Base-by-base conservation (phyloP, 2,329 filamentous ascomycete genomes). In the Arthrinium phaeospermum region DNA sequence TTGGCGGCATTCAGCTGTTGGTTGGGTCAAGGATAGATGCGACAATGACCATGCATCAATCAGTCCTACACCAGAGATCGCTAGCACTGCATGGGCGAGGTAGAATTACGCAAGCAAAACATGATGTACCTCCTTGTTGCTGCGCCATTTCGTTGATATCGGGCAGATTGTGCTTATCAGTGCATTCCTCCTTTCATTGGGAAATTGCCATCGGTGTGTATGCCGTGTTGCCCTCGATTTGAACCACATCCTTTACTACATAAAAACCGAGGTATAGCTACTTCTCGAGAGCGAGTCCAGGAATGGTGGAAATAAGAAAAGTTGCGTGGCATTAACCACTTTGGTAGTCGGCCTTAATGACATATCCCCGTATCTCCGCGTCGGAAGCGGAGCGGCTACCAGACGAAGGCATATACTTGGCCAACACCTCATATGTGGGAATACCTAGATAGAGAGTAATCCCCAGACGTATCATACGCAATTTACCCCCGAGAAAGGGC, bases 361-460 rank as follows among this genome's bases (percentile, higher is more conserved):
- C 19, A 41, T 64, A 64, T 64, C 57, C 41, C 57, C 57, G 24
- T 37, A 64, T 64, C 57, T 41, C 57, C 57, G 57, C 57, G 4
- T 41, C 57, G 57, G 57, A 64, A 64, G 57, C 57, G 57, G 34
- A 37, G 41, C 57, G 57, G 57, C 57, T 41, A 61, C 27, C 27
- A 34, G 22, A 22, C 10, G 37, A 64, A 64, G 3, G 30, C 57
- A 30, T 34, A 41, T 10, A n/a, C 2, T 3, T 34, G 16, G 34
- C 10, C 19, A 41, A 37, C 10, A 64, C 3, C 22, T n/a, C 19
- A 14, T n/a, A 13, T 19, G 22, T 22, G 57, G 34, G 4, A 34
- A 14, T 8, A 41, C 3, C 22, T 64, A 19, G 10, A 19, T 19
- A 41, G 5, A 19, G 4, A 4, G n/a, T 41, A 19, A 4, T 64